Evolutionary conservation across 208 protist genomes (phyloP), one percentile per base, ranked within the genome.

Genomic region (Acanthamoeba polyphaga): DNA sequence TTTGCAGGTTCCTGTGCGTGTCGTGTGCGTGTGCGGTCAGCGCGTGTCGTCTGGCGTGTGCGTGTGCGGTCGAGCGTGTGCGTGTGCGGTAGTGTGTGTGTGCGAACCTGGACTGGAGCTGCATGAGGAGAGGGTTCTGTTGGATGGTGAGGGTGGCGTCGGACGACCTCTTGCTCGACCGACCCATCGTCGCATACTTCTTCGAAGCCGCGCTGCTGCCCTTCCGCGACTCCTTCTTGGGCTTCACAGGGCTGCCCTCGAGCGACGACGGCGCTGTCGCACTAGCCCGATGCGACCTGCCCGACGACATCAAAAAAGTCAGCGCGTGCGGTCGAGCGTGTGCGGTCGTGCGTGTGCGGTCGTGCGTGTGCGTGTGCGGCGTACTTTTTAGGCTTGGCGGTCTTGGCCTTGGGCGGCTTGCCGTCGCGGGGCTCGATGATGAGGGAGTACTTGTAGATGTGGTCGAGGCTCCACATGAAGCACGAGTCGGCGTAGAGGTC

Each of bases 41-140:
- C 58, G 22, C 58, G 62, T n/a, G 22, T 32, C 17, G 62, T 70
- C 8, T 32, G 62, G 0, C 62, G 8, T 29, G 62, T 68, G 62
- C 62, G 19, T 70, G 68, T 80, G 29, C 70, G 24, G 7, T 27
- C 5, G 38, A 13, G 70, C 4, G 70, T 0, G 32, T n/a, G 29
- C 66, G 7, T 74, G 70, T 46, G n/a, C 70, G 22, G 8, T 24
- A 0, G 34, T 38, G 68, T 12, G 70, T 5, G 32, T 32, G 12
- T 34, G 32, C 32, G 29, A 51, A 84, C 74, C 74, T n/a, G 46
- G 74, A 46, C 46, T 84, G 74, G 43, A 84, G 74, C 74, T 84
- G 74, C 74, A 84, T 84, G 74, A 84, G 74, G 24, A 84, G 74
- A 27, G 74, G 74, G 27, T 84, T 84, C 74, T 84, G 74, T 43